Evolutionary conservation across 1,284 basidiomycete species (phyloP), one percentile per base, ranked within the genome.

Genomic region (Trametes pubescens): DNA sequence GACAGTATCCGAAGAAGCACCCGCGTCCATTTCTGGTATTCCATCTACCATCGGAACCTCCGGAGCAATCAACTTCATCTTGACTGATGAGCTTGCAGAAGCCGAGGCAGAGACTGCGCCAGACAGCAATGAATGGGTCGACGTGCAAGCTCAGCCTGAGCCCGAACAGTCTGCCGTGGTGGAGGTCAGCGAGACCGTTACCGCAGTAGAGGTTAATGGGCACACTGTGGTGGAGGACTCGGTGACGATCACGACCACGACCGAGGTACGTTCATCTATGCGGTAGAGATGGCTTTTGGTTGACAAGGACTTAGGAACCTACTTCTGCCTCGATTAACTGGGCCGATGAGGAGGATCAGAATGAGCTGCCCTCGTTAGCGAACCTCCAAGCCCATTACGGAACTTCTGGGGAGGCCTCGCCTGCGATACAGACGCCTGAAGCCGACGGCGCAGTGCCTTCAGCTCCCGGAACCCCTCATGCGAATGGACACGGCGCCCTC

Each of bases 31-130:
- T 14, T 70, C 71, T 22, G 82, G 77, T 40, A 62, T 82, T 32
- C 78, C 81, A 43, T 74, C 76, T 43, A 70, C 76, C 57, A 63
- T 78, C 35, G 74, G 78, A 37, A 72, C 76, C 21, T 80, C 87
- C 0, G 81, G 81, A 57, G 84, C 84, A 75, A 88, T 92, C 81
- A 86, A 84, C 69, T 93, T 93, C 75, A 89, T 93, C 79, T 86
- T 91, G 75, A 89, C 83, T 59, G 92, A 91, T 72, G 91, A 93
- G 69, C 80, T 93, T 34, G 92, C 74, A 53, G 76, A 68, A 68
- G 22, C 54, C 2, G 67, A 69, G n/a, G 56, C 56, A 0, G 87
- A 81, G 59, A 90, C 70, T 76, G 88, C 49, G 86, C 73, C 66
- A 5, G 64, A 71, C 11, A 48, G 61, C 51, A 59, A 43, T 14